Evolutionary conservation across 805 yeast genomes (phyloP).

Genomic region (Saccharomycopsis javanensis): DNA sequence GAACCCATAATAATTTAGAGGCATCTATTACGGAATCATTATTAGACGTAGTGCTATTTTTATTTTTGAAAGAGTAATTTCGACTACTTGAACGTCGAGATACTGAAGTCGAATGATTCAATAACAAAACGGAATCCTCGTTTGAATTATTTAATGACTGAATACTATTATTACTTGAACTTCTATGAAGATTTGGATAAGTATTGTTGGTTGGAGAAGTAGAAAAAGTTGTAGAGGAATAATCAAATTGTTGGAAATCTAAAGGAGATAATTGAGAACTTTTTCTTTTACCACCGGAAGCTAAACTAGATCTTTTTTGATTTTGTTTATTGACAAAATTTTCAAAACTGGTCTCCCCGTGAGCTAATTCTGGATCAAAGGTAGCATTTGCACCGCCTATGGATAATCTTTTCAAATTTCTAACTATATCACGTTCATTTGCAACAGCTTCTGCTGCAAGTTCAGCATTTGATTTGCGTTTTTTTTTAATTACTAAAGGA

Average conservation of each 20-base stretch:
- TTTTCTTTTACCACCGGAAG: neutral
- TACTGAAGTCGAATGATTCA: neutral
- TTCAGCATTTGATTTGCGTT: constrained; percentile 34
- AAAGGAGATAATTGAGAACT: neutral
- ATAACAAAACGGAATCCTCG: neutral
- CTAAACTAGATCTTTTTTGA: constrained; percentile 10
- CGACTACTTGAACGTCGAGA: neutral
- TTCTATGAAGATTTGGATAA: neutral
- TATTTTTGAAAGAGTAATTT: neutral
- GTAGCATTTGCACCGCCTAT: constrained; percentile 43
- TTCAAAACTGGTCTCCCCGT: constrained; percentile 26
- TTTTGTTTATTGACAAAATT: constrained; percentile 16
- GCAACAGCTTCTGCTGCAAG: constrained; percentile 72
- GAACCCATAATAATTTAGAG: constrained; percentile 77
- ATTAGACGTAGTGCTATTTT: neutral
- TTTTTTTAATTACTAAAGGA: neutral
- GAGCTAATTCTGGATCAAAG: constrained; percentile 66
- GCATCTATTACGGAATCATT: constrained; percentile 24
- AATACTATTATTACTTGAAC: neutral
- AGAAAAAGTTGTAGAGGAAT: neutral
- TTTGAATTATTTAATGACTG: neutral
- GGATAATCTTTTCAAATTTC: constrained; percentile 62
- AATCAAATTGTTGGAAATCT: neutral
- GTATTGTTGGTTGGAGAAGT: neutral
- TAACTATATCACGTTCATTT: constrained; percentile 62